A percentile compares a stretch with the other conserved stretches of the same genome.
Conservation (phyloP, 2,329 filamentous ascomycete genomes). For the Cytospora paraplurivora region DNA sequence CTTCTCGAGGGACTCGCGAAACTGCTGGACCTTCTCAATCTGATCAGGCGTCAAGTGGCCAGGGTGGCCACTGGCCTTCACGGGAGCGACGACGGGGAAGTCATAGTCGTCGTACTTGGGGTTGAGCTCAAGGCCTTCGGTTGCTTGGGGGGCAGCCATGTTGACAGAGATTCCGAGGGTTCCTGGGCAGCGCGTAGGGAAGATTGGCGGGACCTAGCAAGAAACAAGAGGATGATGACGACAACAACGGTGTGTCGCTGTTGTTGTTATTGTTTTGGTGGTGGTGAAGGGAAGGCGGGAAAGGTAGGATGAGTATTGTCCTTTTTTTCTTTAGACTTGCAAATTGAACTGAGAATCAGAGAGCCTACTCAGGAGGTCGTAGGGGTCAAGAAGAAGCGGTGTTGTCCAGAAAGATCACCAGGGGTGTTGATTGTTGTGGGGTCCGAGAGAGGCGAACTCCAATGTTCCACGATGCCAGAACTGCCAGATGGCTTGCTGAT, state of each 20-base stretch:
- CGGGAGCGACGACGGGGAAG: conserved; percentile 78
- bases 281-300: conserved; percentile 1
- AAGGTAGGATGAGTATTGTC: conserved; percentile 2
- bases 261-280: not conserved
- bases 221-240: not conserved
- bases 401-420: conserved; percentile 29
- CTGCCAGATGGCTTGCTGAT: not conserved
- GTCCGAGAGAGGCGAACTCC: not conserved
- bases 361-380: conserved; percentile 8
- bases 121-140: conserved; percentile 61
- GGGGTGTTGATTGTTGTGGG: conserved; percentile 22
- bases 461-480: conserved; percentile 3
- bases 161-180: conserved; percentile 18
- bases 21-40: conserved; percentile 85
- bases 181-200: conserved; percentile 11
- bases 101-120: conserved; percentile 97
- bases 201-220: conserved; percentile 4
- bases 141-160: conserved; percentile 34
- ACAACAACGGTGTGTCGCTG: not conserved
- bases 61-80: conserved; percentile 74
- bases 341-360: conserved; percentile 8
- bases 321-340: conserved; percentile 2
- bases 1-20: conserved; percentile 81
- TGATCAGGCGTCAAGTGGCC: conserved; percentile 85
- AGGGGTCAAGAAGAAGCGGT: conserved; percentile 27